phyloP scores from a whole-genome alignment of 768 basidiomycete genomes.

The Mrakia blollopis region DNA sequence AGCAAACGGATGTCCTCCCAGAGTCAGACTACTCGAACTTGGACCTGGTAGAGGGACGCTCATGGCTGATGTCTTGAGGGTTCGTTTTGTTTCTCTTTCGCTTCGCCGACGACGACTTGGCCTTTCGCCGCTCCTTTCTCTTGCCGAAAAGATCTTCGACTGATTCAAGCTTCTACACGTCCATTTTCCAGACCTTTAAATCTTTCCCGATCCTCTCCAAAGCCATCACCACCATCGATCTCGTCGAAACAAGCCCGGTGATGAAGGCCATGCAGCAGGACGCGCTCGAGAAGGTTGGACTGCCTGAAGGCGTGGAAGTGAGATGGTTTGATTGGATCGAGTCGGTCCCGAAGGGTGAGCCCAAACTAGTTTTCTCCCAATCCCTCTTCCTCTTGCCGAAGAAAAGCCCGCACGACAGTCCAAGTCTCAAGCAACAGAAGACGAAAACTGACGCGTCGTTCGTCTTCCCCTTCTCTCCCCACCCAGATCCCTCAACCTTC shows the following conservation, averaged over 20 bases:
- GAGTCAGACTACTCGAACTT: constrained; percentile 75
- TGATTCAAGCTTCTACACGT: constrained; percentile 30
- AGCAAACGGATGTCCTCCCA: constrained; percentile 49
- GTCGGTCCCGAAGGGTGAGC: constrained; percentile 54
- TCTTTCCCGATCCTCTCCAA: constrained; percentile 35
- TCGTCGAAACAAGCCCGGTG: constrained; percentile 72
- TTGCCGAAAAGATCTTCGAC: not conserved
- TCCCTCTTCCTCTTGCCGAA: constrained; percentile 31
- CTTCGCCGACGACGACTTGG: not conserved
- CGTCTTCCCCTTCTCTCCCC: not conserved
- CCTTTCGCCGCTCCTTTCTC: not conserved
- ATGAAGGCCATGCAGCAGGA: constrained; percentile 62
- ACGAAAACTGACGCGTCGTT: constrained; percentile 10
- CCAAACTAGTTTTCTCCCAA: not conserved
- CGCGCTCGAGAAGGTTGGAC: constrained; percentile 47
- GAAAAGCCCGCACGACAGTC: no score
- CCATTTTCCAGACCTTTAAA: constrained; percentile 39
- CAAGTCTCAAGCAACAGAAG: not conserved
- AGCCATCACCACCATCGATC: constrained; percentile 49
- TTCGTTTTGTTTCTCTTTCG: constrained; percentile 46
- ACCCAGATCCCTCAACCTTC: constrained; percentile 49
- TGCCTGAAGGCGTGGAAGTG: constrained; percentile 41
- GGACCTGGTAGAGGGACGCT: constrained; percentile 92
- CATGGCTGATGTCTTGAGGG: constrained; percentile 80
- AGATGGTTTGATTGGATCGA: constrained; percentile 71